Base-by-base conservation (phyloP, 441 rosid species). In the Biscutella laevigata region DNA sequence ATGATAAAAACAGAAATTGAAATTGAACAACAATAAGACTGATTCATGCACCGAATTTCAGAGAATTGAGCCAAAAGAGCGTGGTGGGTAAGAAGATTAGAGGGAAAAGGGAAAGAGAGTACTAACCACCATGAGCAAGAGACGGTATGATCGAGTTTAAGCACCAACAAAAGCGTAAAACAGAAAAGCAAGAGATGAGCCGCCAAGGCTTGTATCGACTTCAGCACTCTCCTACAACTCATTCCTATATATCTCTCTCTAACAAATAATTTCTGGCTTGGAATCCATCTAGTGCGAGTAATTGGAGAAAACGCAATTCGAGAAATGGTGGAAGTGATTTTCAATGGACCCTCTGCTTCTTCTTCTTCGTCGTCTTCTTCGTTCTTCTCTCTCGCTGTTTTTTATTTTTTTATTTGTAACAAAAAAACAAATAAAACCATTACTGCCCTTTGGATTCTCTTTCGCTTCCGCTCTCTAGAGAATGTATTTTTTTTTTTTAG, bases 91-190 rank as follows among this genome's bases (percentile, higher is more conserved):
- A n/a, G n/a, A n/a, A n/a, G n/a, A n/a, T n/a, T n/a, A n/a, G n/a
- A n/a, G n/a, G n/a, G n/a, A n/a, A n/a, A n/a, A n/a, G 48, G 24
- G 25, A 41, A 16, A 22, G 17, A 27, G 5, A 42, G 41, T 35
- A 32, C 56, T 67, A 81, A 91, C 98, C 98, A 87, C 96, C 98
- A 90, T 29, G 96, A 84, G 77, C 19, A 79, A 36, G 72, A 71
- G 63, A 79, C 64, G 71, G 61, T 37, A 47, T 62, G 81, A 68
- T 82, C 85, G 45, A 91, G 85, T 75, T 88, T 91, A 48, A 88
- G 78, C 14, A 78, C 78, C 38, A 91, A 80, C 39, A 85, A 65
- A 3, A 85, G 73, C 59, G 95, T 82, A 78, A 88, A 85, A 62
- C 44, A 55, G 39, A 80, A 75, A 47, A 91, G 86, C 21, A 75